Base-by-base conservation (phyloP, 129 eudicot species). In the Smallanthus sonchifolius region DNA sequence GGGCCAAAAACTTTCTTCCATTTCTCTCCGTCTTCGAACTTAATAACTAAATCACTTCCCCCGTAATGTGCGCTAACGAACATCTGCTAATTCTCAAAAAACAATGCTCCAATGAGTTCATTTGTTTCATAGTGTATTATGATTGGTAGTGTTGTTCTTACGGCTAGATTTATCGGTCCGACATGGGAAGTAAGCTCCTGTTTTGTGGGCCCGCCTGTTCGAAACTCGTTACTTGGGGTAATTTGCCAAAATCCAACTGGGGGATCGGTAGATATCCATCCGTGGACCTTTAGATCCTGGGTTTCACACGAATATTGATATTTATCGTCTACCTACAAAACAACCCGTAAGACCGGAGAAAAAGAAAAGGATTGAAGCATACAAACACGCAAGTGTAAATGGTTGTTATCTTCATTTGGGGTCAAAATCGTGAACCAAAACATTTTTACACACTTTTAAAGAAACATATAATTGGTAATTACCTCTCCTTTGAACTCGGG, bases 1-100 rank as follows among this genome's bases (percentile, higher is more conserved):
- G 98, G 98, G 16, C 98, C 98, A 42, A 89, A 92, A 38, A 89
- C 92, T 82, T 86, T 92, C 85, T 87, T 92, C 98, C 96, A 93
- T 39, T 72, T 76, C 69, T 93, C 98, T 9, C 96, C 92, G 44
- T 81, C 73, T 1, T 73, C 84, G 74, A 93, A 90, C 71, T 86
- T 87, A 5, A 80, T 81, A 57, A 83, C 92, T 69, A 93, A 59
- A 76, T 90, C 95, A 4, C 75, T 79, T 60, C 96, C 98, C 1
- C 81, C 88, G 65, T 92, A 92, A 61, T 92, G 98, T 32, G 90
- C 87, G 59, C 98, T 93, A 13, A 87, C 77, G 54, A 80, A 73
- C 84, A 80, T 75, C 79, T 80, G 75, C 67, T 36, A 74, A 4
- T 48, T 9, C 30, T 20, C 6, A 6, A 66, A 67, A 68, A 39